Percentiles rank a stretch among this genome's conserved stretches.
These are phyloP conservation scores for Colletotrichum siamense DNA, from an alignment of 2,329 filamentous ascomycete genomes.

Conservation along the genomic window DNA sequence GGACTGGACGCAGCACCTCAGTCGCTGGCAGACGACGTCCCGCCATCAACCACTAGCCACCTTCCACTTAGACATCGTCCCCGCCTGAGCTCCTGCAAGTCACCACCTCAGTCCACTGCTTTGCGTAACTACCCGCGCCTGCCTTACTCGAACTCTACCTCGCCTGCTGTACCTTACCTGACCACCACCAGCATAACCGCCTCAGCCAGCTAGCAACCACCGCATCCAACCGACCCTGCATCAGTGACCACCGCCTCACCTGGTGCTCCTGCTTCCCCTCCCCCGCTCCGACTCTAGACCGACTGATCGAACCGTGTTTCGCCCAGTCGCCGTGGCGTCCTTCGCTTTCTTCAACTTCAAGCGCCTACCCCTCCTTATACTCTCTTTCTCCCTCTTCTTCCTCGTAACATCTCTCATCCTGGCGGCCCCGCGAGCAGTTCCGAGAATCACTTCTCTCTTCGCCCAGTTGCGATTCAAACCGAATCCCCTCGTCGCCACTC, in stretches of 20 bases:
- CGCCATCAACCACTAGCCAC: background rate
- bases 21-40: background rate
- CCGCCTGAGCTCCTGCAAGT: conserved; percentile 10
- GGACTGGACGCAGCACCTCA: background rate
- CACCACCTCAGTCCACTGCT: conserved; percentile 7
- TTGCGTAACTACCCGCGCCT: background rate
- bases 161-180: background rate
- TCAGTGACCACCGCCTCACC: conserved; percentile 11
- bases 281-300: conserved; percentile 16
- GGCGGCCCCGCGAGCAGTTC: conserved; percentile 66
- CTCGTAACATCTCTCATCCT: conserved; percentile 64
- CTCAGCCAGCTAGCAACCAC: background rate
- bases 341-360: conserved; percentile 24
- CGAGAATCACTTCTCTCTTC: conserved; percentile 64
- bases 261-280: conserved; percentile 1
- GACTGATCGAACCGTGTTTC: conserved; percentile 8
- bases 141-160: background rate
- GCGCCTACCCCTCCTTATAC: conserved; percentile 38
- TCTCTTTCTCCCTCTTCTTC: conserved; percentile 62
- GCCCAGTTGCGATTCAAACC: conserved; percentile 55
- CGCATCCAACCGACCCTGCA: background rate
- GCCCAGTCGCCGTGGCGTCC: conserved; percentile 42
- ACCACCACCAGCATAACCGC: background rate
- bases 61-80: background rate
- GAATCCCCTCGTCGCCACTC: conserved; percentile 29